phyloP scores from a whole-genome alignment of 306 rosid species.

The Fragaria vesca region DNA sequence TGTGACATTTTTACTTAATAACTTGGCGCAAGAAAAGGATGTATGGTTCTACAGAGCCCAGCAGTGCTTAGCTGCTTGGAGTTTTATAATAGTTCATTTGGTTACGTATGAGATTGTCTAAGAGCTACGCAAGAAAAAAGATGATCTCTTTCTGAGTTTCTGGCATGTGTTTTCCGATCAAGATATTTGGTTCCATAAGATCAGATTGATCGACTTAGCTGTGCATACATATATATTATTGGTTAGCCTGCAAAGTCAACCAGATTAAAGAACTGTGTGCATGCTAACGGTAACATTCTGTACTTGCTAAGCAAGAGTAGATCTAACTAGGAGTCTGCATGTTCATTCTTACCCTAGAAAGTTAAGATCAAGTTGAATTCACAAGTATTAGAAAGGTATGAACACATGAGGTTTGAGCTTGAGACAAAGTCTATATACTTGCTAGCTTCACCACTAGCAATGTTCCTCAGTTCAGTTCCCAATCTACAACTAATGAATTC shows the following conservation, averaged over 20 bases:
- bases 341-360: not conserved
- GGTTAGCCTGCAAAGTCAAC: slow-evolving; percentile 23
- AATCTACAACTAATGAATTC: not conserved
- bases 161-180: slow-evolving; percentile 12
- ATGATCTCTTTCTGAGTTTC: not conserved
- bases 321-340: not conserved
- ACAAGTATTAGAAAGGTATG: not conserved
- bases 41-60: not conserved
- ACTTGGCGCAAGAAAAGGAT: slow-evolving; percentile 21
- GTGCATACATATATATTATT: not conserved
- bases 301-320: slow-evolving; percentile 12
- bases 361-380: not conserved
- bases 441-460: not conserved
- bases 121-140: not conserved
- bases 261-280: not conserved
- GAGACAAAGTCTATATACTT: not conserved
- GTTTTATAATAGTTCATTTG: not conserved
- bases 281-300: slow-evolving; percentile 17
- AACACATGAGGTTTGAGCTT: not conserved
- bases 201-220: not conserved
- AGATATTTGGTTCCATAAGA: not conserved
- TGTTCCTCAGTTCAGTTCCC: not conserved
- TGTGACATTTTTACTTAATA: slow-evolving; percentile 23
- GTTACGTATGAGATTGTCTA: not conserved
- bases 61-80: not conserved